phyloP scores from a whole-genome alignment of 495 filamentous ascomycete species.

The Copromyces sp. region DNA sequence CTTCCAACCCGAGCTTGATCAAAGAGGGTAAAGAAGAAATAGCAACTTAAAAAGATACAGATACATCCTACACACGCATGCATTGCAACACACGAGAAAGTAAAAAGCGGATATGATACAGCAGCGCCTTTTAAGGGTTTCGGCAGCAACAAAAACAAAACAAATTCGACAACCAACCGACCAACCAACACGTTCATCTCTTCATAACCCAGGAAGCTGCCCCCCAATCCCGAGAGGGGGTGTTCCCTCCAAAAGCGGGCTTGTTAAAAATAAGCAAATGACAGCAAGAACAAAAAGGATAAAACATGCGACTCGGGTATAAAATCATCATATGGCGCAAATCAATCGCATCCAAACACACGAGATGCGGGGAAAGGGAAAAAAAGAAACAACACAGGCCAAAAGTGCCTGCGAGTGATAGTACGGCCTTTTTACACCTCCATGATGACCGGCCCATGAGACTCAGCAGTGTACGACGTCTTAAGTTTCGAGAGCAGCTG shows the following conservation, averaged over 20 bases:
- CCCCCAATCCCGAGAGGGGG: not conserved
- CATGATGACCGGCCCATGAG: not conserved
- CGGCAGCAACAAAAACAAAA: not conserved
- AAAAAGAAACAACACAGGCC: not conserved
- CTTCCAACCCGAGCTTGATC: not conserved
- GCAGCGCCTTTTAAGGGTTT: not conserved
- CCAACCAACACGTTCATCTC: not conserved
- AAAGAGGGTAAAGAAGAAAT: not conserved
- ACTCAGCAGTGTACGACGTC: slow-evolving; percentile 15
- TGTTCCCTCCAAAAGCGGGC: not conserved
- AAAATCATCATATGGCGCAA: not conserved
- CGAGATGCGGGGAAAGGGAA: slow-evolving; percentile 4
- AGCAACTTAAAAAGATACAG: not conserved
- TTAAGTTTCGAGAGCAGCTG: slow-evolving; percentile 28
- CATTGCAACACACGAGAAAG: not conserved
- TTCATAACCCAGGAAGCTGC: not conserved
- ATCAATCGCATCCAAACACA: not conserved
- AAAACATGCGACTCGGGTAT: slow-evolving; percentile 2
- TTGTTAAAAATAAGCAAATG: not conserved
- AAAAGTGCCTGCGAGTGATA: not conserved
- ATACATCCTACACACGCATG: not conserved
- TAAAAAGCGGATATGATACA: not conserved
- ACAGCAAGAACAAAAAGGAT: slow-evolving; percentile 7
- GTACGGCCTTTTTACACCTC: not conserved
- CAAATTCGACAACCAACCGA: not conserved